Evolutionary conservation across 306 rosid species (phyloP).

Genomic region (Ceratonia siliqua): DNA sequence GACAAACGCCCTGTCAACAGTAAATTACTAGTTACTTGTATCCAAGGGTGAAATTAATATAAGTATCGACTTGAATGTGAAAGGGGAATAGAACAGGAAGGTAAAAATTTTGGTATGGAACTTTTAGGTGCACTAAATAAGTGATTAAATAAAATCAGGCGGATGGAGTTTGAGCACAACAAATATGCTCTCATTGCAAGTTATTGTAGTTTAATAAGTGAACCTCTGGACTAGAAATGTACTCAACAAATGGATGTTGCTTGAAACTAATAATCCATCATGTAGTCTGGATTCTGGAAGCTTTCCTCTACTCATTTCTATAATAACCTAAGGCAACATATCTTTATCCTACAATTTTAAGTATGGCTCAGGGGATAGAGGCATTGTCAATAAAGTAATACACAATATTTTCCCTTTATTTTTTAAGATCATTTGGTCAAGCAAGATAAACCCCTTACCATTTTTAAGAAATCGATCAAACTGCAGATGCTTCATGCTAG

Average conservation of each 20-base stretch:
- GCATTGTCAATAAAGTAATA: background rate
- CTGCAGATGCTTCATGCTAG: constrained; percentile 68
- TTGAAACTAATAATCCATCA: background rate
- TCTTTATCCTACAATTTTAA: background rate
- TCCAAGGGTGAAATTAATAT: background rate
- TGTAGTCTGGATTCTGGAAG: background rate
- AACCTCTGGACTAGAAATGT: background rate
- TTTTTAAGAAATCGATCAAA: constrained; percentile 74
- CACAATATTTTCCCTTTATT: background rate
- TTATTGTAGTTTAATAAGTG: background rate
- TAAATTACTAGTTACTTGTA: background rate
- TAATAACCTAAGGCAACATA: background rate
- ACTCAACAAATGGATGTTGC: background rate
- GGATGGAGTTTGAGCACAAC: background rate
- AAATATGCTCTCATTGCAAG: background rate
- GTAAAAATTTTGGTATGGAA: background rate
- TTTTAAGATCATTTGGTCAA: constrained; percentile 13
- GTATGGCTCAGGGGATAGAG: background rate
- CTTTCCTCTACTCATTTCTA: background rate
- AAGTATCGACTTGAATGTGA: constrained; percentile 13
- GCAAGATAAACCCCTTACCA: constrained; percentile 46
- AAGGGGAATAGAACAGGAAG: background rate
- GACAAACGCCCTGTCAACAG: constrained; percentile 27
- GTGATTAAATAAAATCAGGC: background rate
- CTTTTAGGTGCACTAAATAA: background rate